Evolutionary conservation across 139 green algal genomes (phyloP).

Genomic region (Picochlorum sp.): DNA sequence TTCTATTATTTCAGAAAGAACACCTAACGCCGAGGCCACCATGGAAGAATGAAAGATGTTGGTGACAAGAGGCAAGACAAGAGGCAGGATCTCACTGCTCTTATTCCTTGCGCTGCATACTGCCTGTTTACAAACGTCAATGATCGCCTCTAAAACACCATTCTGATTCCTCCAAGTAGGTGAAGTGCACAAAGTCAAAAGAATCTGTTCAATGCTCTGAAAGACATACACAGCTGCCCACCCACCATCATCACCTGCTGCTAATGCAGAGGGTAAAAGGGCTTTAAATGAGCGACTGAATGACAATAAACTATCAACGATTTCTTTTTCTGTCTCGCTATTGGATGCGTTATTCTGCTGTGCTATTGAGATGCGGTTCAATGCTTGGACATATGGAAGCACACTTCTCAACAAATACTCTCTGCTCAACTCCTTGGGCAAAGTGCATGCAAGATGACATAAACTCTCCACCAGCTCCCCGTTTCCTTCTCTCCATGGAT

Average conservation of each 20-base stretch:
- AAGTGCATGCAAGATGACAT: background rate
- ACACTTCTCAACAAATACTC: background rate
- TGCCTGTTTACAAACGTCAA: slow-evolving; percentile 35
- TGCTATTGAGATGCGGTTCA: too few species aligned
- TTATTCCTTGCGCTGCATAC: slow-evolving; percentile 11
- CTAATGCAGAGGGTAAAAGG: background rate
- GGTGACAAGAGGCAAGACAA: slow-evolving; percentile 22
- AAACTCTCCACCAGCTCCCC: background rate
- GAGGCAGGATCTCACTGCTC: slow-evolving; percentile 28
- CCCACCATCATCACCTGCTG: background rate
- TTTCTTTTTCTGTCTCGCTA: too few species aligned
- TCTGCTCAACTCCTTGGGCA: background rate
- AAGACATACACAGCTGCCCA: slow-evolving; percentile 22
- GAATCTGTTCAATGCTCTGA: slow-evolving; percentile 24
- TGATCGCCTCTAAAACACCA: slow-evolving; percentile 31
- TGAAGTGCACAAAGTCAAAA: slow-evolving; percentile 21
- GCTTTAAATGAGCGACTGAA: slow-evolving; percentile 17
- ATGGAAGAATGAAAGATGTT: slow-evolving; percentile 19
- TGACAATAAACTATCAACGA: too few species aligned
- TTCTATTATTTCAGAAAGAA: slow-evolving; percentile 43
- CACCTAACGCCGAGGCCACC: slow-evolving; percentile 27
- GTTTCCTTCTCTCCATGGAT: background rate
- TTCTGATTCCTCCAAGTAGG: slow-evolving; percentile 20
- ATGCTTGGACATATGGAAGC: background rate
- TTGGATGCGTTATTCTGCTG: too few species aligned